phyloP scores from a whole-genome alignment of 164 flowering plant genomes.

The Brasenia schreberi region DNA sequence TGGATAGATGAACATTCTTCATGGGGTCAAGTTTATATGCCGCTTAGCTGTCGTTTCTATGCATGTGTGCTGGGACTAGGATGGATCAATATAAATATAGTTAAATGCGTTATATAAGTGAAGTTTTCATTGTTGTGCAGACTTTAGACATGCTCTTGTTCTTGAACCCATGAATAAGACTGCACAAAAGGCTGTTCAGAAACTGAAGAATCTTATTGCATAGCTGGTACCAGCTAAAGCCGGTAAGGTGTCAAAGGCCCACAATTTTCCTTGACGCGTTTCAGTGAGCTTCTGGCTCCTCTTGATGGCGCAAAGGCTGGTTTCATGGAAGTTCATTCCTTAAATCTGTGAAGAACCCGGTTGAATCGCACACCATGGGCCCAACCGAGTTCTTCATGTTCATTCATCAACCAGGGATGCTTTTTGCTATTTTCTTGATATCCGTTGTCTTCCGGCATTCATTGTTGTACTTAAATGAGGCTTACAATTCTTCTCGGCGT shows the following conservation, averaged over 20 bases:
- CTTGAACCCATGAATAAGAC: slow-evolving; percentile 90
- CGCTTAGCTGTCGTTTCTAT: no score
- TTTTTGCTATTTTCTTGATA: background rate
- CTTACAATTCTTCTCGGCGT: background rate
- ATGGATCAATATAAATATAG: no score
- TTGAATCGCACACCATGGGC: background rate
- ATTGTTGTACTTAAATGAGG: background rate
- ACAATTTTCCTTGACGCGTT: background rate
- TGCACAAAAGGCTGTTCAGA: slow-evolving; percentile 56
- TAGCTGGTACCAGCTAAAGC: slow-evolving; percentile 11
- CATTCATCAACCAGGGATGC: background rate
- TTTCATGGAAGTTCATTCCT: background rate
- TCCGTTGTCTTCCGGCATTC: background rate
- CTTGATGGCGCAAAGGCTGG: background rate
- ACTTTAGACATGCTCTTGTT: slow-evolving; percentile 77
- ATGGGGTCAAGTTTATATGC: no score
- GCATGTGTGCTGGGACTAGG: no score
- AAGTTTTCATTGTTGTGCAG: slow-evolving; percentile 27
- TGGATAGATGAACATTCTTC: no score
- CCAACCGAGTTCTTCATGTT: background rate
- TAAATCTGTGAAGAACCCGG: background rate
- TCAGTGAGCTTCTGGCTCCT: background rate
- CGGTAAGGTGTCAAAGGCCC: background rate
- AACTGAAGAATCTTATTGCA: slow-evolving; percentile 52
- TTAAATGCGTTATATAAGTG: no score